Percentiles rank a stretch among this genome's conserved stretches.
These are phyloP conservation scores for Penicillium antarcticum DNA, from an alignment of 495 filamentous ascomycete species.

Conservation along the genomic window DNA sequence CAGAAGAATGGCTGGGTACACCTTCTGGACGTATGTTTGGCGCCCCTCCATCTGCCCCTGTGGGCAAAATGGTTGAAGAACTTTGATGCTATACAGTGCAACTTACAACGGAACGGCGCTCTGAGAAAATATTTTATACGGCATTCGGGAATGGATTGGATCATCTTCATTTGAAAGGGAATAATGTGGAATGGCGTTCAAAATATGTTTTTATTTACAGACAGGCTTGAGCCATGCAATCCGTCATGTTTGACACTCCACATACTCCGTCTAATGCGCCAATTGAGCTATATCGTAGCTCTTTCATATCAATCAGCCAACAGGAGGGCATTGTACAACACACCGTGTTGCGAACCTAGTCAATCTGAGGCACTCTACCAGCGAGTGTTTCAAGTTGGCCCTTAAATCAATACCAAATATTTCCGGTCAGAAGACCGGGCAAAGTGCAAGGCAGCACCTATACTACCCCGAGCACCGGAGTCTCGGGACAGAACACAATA, in stretches of 20 bases:
- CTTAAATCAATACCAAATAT: not conserved
- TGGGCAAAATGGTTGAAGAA: constrained; percentile 47
- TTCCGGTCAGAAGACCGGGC: not conserved
- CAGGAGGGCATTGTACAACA: too few relatives aligned
- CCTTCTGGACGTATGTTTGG: constrained; percentile 65
- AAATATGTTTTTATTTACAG: constrained; percentile 2
- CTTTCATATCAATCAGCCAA: too few relatives aligned
- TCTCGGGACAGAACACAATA: not conserved
- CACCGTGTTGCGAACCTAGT: too few relatives aligned
- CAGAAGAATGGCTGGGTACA: constrained; percentile 74
- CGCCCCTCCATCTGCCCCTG: constrained; percentile 15
- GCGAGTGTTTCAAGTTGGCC: not conserved
- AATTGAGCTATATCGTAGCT: too few relatives aligned
- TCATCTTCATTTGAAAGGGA: constrained; percentile 2
- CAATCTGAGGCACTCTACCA: not conserved
- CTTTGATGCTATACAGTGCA: constrained; percentile 21
- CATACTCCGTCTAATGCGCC: too few relatives aligned
- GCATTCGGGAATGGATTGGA: constrained; percentile 11
- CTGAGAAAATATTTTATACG: constrained; percentile 14
- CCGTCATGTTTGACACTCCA: not conserved
- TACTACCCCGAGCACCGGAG: not conserved
- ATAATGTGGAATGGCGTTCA: constrained; percentile 18
- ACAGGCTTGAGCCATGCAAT: constrained; percentile 2
- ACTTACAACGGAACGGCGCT: constrained; percentile 24
- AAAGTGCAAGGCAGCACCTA: not conserved